phyloP scores from a whole-genome alignment of 106 monocot genomes.

The Apostasia ramifera region DNA sequence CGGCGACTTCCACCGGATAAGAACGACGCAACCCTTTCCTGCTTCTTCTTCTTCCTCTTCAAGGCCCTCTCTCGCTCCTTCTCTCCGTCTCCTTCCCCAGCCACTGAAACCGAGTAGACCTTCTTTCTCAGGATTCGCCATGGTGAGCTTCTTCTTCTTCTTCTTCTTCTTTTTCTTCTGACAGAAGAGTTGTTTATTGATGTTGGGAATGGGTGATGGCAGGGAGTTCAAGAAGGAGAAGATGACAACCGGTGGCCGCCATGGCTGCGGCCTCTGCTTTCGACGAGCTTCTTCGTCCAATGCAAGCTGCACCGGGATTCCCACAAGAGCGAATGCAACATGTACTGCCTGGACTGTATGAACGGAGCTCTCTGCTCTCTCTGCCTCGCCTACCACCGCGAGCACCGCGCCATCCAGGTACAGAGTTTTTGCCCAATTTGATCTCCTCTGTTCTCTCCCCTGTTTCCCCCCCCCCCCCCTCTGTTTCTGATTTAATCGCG shows the following conservation, averaged over 20 bases:
- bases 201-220: neutral
- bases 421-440: too few relatives aligned
- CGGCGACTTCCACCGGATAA: slow-evolving; percentile 37
- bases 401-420: slow-evolving; percentile 86
- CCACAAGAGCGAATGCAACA: slow-evolving; percentile 92
- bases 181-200: neutral
- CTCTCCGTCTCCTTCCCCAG: neutral
- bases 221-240: slow-evolving; percentile 2
- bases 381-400: slow-evolving; percentile 62
- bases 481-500: neutral
- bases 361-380: slow-evolving; percentile 71
- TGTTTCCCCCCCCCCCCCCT: neutral
- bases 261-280: slow-evolving; percentile 71
- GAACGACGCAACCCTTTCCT: slow-evolving; percentile 22
- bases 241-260: slow-evolving; percentile 50
- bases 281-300: slow-evolving; percentile 68
- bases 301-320: slow-evolving; percentile 76
- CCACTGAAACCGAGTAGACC: neutral
- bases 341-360: slow-evolving; percentile 88
- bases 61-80: neutral
- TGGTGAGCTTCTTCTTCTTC: slow-evolving; percentile 12
- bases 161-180: neutral
- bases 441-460: too few relatives aligned
- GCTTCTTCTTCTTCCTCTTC: neutral
- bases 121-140: slow-evolving; percentile 13